These are phyloP conservation scores for Mycosphaerelloides madeirae DNA, from an alignment of 2,329 filamentous ascomycete species.

Conservation along the genomic window DNA sequence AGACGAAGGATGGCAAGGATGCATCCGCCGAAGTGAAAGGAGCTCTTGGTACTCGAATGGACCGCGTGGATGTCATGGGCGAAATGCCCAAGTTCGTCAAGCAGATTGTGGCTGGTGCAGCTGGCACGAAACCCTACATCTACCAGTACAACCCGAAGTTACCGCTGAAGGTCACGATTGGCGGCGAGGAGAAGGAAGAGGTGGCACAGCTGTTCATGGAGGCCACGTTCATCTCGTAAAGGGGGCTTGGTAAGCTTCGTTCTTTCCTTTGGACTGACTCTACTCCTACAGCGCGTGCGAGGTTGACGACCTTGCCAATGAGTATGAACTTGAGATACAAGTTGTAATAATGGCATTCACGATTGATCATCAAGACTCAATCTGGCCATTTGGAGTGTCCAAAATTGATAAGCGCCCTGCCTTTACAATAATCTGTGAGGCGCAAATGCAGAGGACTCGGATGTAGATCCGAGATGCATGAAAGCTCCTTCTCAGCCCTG, in stretches of 20 bases:
- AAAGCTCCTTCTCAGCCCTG: no score
- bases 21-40: conserved; percentile 67
- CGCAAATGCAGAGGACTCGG: no score
- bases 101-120: conserved; percentile 80
- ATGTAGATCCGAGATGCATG: no score
- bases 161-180: conserved; percentile 77
- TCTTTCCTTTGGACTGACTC: no score
- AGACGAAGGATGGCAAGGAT: conserved; percentile 68
- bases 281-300: no score
- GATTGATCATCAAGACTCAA: no score
- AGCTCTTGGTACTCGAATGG: conserved; percentile 62
- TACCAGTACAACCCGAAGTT: conserved; percentile 82
- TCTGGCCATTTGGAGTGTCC: no score
- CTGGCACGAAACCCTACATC: conserved; percentile 93
- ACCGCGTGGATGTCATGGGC: conserved; percentile 92
- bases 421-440: no score
- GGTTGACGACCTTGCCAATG: no score
- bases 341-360: no score
- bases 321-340: no score
- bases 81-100: conserved; percentile 96
- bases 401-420: no score
- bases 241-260: conserved; percentile 50
- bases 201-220: conserved; percentile 77
- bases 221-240: conserved; percentile 86
- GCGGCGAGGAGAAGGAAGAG: conserved; percentile 72